Evolutionary conservation across 2,329 filamentous ascomycete genomes (phyloP), one percentile per base, ranked within the genome.

Genomic region (Magnaporthiopsis rhizophila): DNA sequence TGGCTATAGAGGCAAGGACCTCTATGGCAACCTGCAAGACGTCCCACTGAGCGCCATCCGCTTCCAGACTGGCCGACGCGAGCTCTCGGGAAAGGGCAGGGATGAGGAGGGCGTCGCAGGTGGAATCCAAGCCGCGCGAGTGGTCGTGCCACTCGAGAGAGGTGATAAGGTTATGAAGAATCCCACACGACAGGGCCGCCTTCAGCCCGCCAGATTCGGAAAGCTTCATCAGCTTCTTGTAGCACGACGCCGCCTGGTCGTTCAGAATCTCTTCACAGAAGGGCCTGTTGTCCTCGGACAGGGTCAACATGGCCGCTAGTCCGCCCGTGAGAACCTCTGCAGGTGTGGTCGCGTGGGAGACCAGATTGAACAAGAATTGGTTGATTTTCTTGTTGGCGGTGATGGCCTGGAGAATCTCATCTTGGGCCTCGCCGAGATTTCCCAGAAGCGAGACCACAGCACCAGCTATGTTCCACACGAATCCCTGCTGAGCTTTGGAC

Each of bases 1-100:
- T 88, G 58, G 85, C 86, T 60, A 89, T 88, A 8, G 86, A 86
- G 4, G 86, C 86, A 0, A 88, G 76, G 21, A 86, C 83, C 72
- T 89, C 85, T 0, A 89, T 74, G 3, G 85, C 84, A 21, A 86
- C 73, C 69, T 83, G 78, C 62, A 83, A 73, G 56, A 81, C 78
- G 67, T 84, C 62, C 36, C 53, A 59, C n/a, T 36, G n/a, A 28
- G 32, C 24, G 62, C 34, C 57, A 28, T 63, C 62, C 26, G 32
- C 57, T 45, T 63, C 57, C 56, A 59, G n/a, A 15, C 26, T 59
- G 4, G 62, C 62, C 34, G 56, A 59, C 9, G 15, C 75, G n/a
- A 83, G 69, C 0, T 74, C 74, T 6, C 69, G 71, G 9, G 76
- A 71, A 34, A 86, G 72, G 9, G 73, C 74, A 3, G 81, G 78